These are phyloP conservation scores for Aeminium ludgeri DNA, from an alignment of 495 filamentous ascomycete species.

Conservation along the genomic window DNA sequence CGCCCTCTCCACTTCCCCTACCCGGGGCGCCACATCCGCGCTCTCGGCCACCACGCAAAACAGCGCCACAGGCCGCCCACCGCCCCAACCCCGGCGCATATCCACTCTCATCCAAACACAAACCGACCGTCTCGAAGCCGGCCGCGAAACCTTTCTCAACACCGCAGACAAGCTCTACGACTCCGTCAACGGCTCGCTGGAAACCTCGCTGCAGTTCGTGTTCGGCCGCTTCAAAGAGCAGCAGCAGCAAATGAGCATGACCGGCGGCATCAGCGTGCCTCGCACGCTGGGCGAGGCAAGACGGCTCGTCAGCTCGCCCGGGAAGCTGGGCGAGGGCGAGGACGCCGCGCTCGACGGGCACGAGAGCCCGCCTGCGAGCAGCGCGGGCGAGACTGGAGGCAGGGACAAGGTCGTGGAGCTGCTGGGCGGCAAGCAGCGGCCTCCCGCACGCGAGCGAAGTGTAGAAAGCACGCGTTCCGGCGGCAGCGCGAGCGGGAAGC, in stretches of 20 bases:
- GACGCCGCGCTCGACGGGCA: constrained; percentile 20
- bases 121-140: constrained; percentile 59
- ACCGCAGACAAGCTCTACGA: constrained; percentile 84
- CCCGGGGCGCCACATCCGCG: too few species aligned
- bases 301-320: constrained; percentile 53
- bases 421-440: constrained; percentile 38
- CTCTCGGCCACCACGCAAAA: too few species aligned
- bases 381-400: constrained; percentile 20
- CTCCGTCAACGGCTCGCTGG: constrained; percentile 70
- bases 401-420: constrained; percentile 43
- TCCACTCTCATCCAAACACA: constrained; percentile 75
- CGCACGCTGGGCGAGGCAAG: constrained; percentile 85
- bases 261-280: constrained; percentile 38
- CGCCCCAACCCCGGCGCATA: constrained; percentile 45
- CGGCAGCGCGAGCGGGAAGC: constrained; percentile 33
- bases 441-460: constrained; percentile 53
- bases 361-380: constrained; percentile 13
- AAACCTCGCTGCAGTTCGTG: constrained; percentile 83
- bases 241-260: too few species aligned
- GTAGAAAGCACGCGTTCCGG: constrained; percentile 56
- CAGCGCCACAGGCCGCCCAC: too few species aligned
- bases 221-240: constrained; percentile 72
- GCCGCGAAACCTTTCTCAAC: constrained; percentile 57
- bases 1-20: too few species aligned
- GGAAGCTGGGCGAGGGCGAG: constrained; percentile 31